Percentiles rank a stretch among this genome's conserved stretches.
These are phyloP conservation scores for Paraglomus occultum DNA, from an alignment of 192 early-diverging fungal species.

Conservation along the genomic window DNA sequence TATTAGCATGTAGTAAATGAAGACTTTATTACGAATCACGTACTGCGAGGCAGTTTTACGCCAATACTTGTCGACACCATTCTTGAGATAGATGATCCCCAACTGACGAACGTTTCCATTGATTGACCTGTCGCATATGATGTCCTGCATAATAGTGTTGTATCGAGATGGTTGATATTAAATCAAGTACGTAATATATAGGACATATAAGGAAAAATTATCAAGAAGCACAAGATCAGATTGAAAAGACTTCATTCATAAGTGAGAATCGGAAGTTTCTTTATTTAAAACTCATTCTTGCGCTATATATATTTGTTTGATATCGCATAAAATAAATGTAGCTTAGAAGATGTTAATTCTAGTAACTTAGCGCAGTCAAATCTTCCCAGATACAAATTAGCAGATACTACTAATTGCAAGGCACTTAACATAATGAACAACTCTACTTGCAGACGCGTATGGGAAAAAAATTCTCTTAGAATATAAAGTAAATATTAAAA, in stretches of 20 bases:
- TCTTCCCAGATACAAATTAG: too few relatives aligned
- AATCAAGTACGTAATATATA: background rate
- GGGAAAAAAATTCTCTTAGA: background rate
- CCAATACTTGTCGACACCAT: conserved; percentile 91
- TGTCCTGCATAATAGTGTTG: conserved; percentile 49
- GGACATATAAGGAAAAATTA: background rate
- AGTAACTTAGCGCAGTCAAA: too few relatives aligned
- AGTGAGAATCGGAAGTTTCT: too few relatives aligned
- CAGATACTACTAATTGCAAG: conserved; percentile 8
- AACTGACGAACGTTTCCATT: conserved; percentile 68
- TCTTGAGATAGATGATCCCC: conserved; percentile 82
- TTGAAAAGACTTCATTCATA: too few relatives aligned
- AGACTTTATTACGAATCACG: background rate
- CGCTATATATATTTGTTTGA: too few relatives aligned
- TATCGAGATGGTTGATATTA: background rate
- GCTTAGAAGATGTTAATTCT: too few relatives aligned
- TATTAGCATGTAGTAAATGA: background rate
- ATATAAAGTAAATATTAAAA: background rate
- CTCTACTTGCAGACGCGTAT: too few relatives aligned
- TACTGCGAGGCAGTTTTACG: conserved; percentile 70
- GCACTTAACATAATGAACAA: background rate
- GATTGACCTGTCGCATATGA: conserved; percentile 68
- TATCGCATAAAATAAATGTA: too few relatives aligned
- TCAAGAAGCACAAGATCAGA: too few relatives aligned
- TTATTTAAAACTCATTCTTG: too few relatives aligned